These are phyloP conservation scores for Mortierella sp. DNA, from an alignment of 371 early-diverging fungal genomes.

Conservation along the genomic window DNA sequence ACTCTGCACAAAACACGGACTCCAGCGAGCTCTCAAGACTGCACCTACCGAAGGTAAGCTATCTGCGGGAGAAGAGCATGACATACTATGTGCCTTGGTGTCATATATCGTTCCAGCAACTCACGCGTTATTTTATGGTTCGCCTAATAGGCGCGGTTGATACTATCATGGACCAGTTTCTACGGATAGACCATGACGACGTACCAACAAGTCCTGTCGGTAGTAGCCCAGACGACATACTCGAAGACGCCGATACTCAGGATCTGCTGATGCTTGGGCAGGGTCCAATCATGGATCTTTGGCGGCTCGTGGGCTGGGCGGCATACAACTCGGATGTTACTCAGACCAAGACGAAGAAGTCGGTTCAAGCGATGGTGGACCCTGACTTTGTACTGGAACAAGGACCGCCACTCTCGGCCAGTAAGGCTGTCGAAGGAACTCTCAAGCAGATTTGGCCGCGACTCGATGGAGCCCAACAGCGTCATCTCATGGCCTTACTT, in stretches of 20 bases:
- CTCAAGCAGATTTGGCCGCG: slow-evolving; percentile 20
- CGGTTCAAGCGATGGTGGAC: not conserved
- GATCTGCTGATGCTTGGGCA: not conserved
- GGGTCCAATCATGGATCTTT: slow-evolving; percentile 12
- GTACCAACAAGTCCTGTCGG: not conserved
- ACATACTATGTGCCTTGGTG: not conserved
- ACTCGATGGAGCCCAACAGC: slow-evolving; percentile 1
- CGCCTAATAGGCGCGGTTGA: not conserved
- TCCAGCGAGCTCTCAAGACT: not conserved
- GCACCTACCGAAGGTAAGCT: not conserved
- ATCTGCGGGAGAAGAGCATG: not conserved
- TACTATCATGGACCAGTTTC: not conserved
- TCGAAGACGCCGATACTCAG: not conserved
- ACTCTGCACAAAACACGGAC: slow-evolving; percentile 8
- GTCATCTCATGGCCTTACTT: slow-evolving; percentile 6
- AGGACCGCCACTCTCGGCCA: not conserved
- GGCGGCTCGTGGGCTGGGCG: slow-evolving; percentile 14
- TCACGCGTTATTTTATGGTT: not conserved
- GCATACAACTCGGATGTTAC: not conserved
- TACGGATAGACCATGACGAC: not conserved
- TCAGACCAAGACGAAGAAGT: not conserved
- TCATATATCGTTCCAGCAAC: not conserved
- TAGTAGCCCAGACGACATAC: not conserved
- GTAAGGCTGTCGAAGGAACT: not conserved
- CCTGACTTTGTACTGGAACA: slow-evolving; percentile 26